Base-by-base conservation (phyloP, 768 basidiomycete genomes). In the Aureoboletus auriporus region DNA sequence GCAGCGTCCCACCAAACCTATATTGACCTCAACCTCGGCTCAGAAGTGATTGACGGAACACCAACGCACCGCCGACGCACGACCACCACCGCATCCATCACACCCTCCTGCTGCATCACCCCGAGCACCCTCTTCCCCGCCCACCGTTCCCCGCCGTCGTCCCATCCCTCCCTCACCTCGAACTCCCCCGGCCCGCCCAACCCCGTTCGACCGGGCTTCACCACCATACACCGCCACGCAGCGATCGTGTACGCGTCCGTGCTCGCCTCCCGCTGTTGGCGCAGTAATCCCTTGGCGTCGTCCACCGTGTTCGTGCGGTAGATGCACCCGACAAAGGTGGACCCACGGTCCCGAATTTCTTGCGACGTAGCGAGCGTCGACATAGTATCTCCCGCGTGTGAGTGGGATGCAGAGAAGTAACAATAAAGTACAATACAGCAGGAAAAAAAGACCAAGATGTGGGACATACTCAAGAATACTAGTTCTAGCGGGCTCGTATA, bases 1-100 rank as follows among this genome's bases (percentile, higher is more conserved):
- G 72, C 71, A 90, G 69, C 7, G 76, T 81, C n/a, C 90, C 89
- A 0, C 89, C 89, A 56, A 82, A 90, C 86, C 88, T 89, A 54
- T 23, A 23, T 4, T 23, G 20, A 4, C 20, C 20, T 23, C 20
- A 23, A 23, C 20, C 20, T 23, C 20, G 20, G 20, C 20, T 23
- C 33, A 10, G 33, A 33, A 33, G 14, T 33, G 33, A 12, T 33
- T 33, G 33, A 10, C 12, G 4, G 20, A 2, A 17, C 28, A 42
- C 17, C 49, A 66, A 60, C 71, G 54, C 62, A 89, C 87, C 89
- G 88, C 49, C 90, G 79, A 65, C 79, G 84, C 34, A 91, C 85
- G 51, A 91, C 74, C 10, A 92, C 83, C 4, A 86, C 85, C 8
- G 84, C 87, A 62, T 93, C 90, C 26, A 91, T 74, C 14, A 83